Evolutionary conservation across 768 basidiomycete species (phyloP), one percentile per base, ranked within the genome.

Genomic region (Suillus placidus): DNA sequence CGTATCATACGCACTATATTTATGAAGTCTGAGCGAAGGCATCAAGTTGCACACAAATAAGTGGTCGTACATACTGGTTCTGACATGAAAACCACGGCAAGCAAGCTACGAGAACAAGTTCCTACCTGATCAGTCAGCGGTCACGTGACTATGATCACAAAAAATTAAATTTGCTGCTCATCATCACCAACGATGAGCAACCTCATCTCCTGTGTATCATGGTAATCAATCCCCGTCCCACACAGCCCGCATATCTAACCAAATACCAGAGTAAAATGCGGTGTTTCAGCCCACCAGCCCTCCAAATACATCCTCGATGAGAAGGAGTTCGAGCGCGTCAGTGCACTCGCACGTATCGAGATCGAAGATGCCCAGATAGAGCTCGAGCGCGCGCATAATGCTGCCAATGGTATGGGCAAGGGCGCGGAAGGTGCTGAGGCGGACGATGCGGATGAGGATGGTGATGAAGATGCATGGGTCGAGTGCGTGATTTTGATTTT

Each of bases 261-360:
- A 14, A 63, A 67, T 65, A 18, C 5, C 38, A 88, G 88, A 94
- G 91, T 97, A 34, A 88, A 88, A 68, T 85, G 91, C 62, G 96
- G 97, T 10, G 86, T 88, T 20, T 82, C 96, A 3, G 80, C 83
- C 4, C 84, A 83, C 55, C 85, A 95, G 69, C 97, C 97, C 2
- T 79, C 81, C 73, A 94, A 92, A 81, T 99, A 99, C 77, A 84
- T 91, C 61, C 87, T 99, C 38, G 94, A 97, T 72, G 93, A 96
- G 72, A 80, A 86, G 61, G 97, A 99, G 77, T 82, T 99, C 14
- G 88, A 91, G 73, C 88, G 97, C 30, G 93, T 99, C 60, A 94
- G 94, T 69, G 84, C 89, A 26, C 84, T 99, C 30, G 94, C 95
- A 16, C 81, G 88, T 61, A 91, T 95, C 64, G 91, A 95, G 73